These are phyloP conservation scores for Collariella sp. DNA, from an alignment of 495 filamentous ascomycete genomes.

Conservation along the genomic window DNA sequence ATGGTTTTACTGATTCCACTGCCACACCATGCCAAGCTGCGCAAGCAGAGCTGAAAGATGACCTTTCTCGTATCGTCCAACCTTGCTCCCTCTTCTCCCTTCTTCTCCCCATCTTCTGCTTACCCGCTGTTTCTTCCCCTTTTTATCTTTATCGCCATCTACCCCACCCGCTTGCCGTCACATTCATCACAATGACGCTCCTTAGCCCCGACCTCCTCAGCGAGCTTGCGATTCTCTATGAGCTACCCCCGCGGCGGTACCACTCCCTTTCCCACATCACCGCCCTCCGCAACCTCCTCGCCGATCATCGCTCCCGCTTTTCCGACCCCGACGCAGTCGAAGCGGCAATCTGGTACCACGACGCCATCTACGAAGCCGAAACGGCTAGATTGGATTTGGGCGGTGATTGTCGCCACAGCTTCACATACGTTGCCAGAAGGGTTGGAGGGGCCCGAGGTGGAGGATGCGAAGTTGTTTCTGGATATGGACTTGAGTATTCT, in stretches of 20 bases:
- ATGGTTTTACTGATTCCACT: too few relatives aligned
- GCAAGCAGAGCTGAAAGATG: too few relatives aligned
- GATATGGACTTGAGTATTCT: slow-evolving; percentile 17
- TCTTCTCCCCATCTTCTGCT: too few relatives aligned
- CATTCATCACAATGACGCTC: neutral
- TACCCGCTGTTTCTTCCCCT: too few relatives aligned
- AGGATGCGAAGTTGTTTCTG: slow-evolving; percentile 11
- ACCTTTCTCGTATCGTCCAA: too few relatives aligned
- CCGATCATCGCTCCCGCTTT: neutral
- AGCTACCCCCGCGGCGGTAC: slow-evolving; percentile 3
- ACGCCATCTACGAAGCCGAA: slow-evolving; percentile 11
- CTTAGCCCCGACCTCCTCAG: neutral
- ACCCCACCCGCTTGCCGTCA: too few relatives aligned
- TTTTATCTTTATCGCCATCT: too few relatives aligned
- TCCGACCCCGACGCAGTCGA: slow-evolving; percentile 15
- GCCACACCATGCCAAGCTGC: too few relatives aligned
- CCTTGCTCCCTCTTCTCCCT: too few relatives aligned
- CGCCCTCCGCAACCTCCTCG: slow-evolving; percentile 9
- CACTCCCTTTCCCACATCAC: slow-evolving; percentile 12
- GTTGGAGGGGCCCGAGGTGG: neutral
- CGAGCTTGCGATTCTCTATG: neutral
- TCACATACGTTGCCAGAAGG: slow-evolving; percentile 4
- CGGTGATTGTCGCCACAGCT: slow-evolving; percentile 15
- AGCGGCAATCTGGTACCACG: slow-evolving; percentile 21
- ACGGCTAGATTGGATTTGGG: slow-evolving; percentile 1